Evolutionary conservation across 2,329 filamentous ascomycete species (phyloP), one percentile per base, ranked within the genome.

Genomic region (Paraphoma sp.): DNA sequence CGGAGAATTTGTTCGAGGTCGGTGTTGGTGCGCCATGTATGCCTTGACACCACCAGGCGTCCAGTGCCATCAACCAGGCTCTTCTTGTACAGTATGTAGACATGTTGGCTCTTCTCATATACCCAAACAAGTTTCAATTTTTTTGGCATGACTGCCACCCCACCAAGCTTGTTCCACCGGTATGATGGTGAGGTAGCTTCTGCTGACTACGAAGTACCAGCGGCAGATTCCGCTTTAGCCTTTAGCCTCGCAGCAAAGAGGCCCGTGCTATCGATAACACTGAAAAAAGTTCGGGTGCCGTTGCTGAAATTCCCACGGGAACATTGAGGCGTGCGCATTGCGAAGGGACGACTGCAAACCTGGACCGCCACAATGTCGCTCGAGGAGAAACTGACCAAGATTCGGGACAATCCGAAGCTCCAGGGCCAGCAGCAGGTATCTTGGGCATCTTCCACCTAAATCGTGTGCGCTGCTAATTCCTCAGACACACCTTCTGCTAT

Each of bases 341-440:
- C 23, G 23, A 23, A 23, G 23, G 23, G 23, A 23, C 23, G 23
- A 23, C 23, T 23, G 23, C 23, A 23, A 23, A 23, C 23, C 23
- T 23, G 23, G 23, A 23, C 23, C 23, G 23, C 60, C 69, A 67
- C 62, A 61, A 81, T 81, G 80, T 87, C 87, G 78, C 81, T 98
- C 42, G 88, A 90, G 77, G 94, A 97, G 83, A 96, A 93, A 83
- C 87, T 99, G 76, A 91, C 94, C 82, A 97, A 96, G 86, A 97
- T 98, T 78, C 91, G 95, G 80, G 95, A 80, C 66, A 79, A 91
- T 75, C 95, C 95, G 54, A 97, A 96, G 79, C 87, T 97, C 71
- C 92, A 98, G 79, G 97, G 91, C 77, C 93, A 97, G 81, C 88
- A 96, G 78, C 92, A 93, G 86, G 93, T 95, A 81, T 23, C 67